Evolutionary conservation across 805 yeast species (phyloP).

Genomic region (Hanseniaspora valbyensis): DNA sequence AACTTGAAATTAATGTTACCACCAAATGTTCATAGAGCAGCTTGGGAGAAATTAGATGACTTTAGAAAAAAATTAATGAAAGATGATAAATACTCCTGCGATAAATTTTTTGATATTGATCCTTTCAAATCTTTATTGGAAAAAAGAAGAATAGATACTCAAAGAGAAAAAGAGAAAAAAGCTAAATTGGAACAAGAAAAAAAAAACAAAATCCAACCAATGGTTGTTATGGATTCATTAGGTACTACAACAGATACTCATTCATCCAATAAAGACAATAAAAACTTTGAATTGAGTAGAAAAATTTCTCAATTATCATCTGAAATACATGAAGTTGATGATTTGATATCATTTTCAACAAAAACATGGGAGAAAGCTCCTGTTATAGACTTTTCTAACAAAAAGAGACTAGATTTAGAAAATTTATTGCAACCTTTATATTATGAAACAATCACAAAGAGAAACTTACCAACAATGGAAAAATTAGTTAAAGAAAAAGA

Average conservation of each 20-base stretch:
- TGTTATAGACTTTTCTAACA: constrained; percentile 55
- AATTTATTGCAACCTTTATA: constrained; percentile 7
- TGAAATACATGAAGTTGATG: constrained; percentile 3
- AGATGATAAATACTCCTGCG: constrained; percentile 36
- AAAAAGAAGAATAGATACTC: constrained; percentile 36
- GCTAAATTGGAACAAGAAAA: constrained; percentile 36
- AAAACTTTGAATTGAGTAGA: constrained; percentile 16
- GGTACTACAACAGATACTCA: constrained; percentile 2
- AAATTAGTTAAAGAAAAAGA: constrained; percentile 20
- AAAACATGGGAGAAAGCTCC: constrained; percentile 66
- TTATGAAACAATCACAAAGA: constrained; percentile 14
- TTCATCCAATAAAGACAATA: constrained; percentile 7
- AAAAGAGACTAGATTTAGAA: constrained; percentile 49
- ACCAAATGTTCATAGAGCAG: constrained; percentile 52
- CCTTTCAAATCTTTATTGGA: constrained; percentile 68
- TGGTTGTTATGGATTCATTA: constrained; percentile 18
- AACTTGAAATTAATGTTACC: constrained; percentile 84
- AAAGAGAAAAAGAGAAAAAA: constrained; percentile 37
- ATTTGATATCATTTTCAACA: constrained; percentile 27
- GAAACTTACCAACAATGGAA: constrained; percentile 15
- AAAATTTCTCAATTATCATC: constrained; percentile 17
- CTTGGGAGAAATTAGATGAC: constrained; percentile 66
- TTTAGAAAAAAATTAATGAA: constrained; percentile 42
- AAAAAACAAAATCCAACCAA: constrained; percentile 14
- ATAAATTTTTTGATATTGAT: constrained; percentile 48